phyloP scores from a whole-genome alignment of 2,329 filamentous ascomycete species.

The Penicillium sp. region DNA sequence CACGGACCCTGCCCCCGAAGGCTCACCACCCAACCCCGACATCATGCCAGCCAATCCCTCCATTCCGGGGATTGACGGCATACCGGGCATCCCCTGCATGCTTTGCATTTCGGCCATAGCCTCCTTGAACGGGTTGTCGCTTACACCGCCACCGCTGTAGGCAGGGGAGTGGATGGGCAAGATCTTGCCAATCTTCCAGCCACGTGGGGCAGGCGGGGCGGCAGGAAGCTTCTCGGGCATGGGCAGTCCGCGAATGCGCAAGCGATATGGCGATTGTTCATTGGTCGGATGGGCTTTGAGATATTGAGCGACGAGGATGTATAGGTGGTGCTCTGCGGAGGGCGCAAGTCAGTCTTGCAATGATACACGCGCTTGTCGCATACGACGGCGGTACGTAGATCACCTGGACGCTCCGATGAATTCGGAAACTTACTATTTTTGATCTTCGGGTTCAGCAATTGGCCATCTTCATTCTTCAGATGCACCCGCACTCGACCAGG shows the following conservation, averaged over 20 bases:
- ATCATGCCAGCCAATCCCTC: conserved; percentile 56
- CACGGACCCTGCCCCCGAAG: conserved; percentile 28
- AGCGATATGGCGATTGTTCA: conserved; percentile 68
- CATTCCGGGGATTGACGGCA: conserved; percentile 49
- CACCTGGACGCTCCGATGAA: background rate
- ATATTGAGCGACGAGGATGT: conserved; percentile 76
- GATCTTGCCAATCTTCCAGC: conserved; percentile 86
- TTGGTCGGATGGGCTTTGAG: conserved; percentile 78
- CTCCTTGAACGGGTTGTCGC: conserved; percentile 91
- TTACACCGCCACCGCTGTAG: conserved; percentile 88
- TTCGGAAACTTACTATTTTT: conserved; percentile 62
- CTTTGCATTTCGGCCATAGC: conserved; percentile 92
- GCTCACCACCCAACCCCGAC: conserved; percentile 49
- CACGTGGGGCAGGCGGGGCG: conserved; percentile 74
- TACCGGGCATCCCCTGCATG: conserved; percentile 48
- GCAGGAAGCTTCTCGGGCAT: conserved; percentile 70
- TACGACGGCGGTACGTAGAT: background rate
- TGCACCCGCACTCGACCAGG: conserved; percentile 84
- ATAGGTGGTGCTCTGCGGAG: conserved; percentile 75
- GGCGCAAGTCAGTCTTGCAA: background rate
- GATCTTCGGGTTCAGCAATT: conserved; percentile 55
- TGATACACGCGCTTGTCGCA: background rate
- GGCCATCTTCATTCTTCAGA: conserved; percentile 62
- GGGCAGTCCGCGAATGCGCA: conserved; percentile 74
- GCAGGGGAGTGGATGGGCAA: conserved; percentile 87